Evolutionary conservation across 768 basidiomycete genomes (phyloP).

Genomic region (Hemileccinum impolitum): DNA sequence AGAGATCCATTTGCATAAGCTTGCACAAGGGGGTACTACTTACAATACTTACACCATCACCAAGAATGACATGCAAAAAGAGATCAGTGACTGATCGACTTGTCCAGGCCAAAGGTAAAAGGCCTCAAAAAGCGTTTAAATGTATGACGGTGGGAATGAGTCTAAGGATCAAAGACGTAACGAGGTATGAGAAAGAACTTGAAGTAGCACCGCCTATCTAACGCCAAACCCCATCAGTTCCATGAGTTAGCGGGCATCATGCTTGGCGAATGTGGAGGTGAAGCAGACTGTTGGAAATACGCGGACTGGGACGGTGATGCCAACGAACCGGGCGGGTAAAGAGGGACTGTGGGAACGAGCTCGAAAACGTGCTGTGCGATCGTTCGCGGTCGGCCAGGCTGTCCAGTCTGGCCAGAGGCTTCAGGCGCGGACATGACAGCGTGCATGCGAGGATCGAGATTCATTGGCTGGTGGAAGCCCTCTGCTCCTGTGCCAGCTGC

Average conservation of each 20-base stretch:
- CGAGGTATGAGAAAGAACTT: too few relatives aligned
- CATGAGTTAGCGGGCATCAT: slow-evolving; percentile 28
- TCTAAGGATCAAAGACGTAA: too few relatives aligned
- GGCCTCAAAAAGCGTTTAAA: too few relatives aligned
- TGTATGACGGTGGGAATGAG: too few relatives aligned
- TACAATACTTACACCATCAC: too few relatives aligned
- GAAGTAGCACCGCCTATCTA: too few relatives aligned
- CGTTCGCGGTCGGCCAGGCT: slow-evolving; percentile 41
- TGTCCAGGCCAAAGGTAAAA: too few relatives aligned
- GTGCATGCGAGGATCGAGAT: slow-evolving; percentile 81
- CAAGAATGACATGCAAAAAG: too few relatives aligned
- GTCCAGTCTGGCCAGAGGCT: slow-evolving; percentile 35
- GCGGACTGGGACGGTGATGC: slow-evolving; percentile 51
- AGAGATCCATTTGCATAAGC: too few relatives aligned
- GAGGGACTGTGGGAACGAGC: slow-evolving; percentile 48
- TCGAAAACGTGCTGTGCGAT: slow-evolving; percentile 75
- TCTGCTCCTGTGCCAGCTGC: slow-evolving; percentile 27
- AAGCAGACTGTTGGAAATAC: slow-evolving; percentile 51
- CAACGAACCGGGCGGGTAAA: slow-evolving; percentile 42
- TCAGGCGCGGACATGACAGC: slow-evolving; percentile 72
- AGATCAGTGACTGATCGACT: too few relatives aligned
- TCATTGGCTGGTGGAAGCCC: slow-evolving; percentile 40
- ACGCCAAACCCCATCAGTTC: slow-evolving; percentile 12
- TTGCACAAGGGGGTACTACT: too few relatives aligned
- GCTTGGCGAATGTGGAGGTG: slow-evolving; percentile 56